Evolutionary conservation across 768 basidiomycete species (phyloP).

Genomic region (Mycena filopes): DNA sequence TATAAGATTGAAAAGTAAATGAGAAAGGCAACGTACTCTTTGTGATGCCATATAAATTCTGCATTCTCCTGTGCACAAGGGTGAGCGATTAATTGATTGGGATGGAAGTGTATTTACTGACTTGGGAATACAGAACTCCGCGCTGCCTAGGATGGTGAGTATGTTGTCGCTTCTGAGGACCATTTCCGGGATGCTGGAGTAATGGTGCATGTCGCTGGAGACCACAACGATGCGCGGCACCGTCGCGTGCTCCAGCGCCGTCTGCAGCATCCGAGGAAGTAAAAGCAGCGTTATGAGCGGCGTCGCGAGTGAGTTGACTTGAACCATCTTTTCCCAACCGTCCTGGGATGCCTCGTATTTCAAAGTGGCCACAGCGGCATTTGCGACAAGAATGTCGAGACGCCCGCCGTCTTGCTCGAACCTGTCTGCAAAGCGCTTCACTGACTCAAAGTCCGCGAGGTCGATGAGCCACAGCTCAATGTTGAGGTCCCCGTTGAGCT

Average conservation of each 20-base stretch:
- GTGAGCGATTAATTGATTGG: too few relatives aligned
- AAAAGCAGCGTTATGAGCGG: slow-evolving; percentile 44
- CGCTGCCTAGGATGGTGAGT: slow-evolving; percentile 33
- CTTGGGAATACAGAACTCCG: slow-evolving; percentile 35
- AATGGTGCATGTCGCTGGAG: slow-evolving; percentile 42
- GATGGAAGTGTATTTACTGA: not conserved
- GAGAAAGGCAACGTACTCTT: slow-evolving; percentile 13
- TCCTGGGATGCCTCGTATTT: slow-evolving; percentile 34
- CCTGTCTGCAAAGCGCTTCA: slow-evolving; percentile 44
- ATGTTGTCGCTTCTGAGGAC: slow-evolving; percentile 28
- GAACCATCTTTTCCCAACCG: slow-evolving; percentile 32
- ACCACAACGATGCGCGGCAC: slow-evolving; percentile 41
- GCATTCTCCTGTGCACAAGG: not conserved
- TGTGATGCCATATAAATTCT: not conserved
- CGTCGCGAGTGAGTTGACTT: slow-evolving; percentile 48
- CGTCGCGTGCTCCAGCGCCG: slow-evolving; percentile 30
- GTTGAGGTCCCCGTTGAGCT: slow-evolving; percentile 22
- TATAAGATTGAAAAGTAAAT: not conserved
- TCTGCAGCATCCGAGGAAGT: slow-evolving; percentile 41
- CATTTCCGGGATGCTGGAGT: slow-evolving; percentile 16
- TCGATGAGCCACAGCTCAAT: slow-evolving; percentile 50
- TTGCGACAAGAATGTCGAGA: slow-evolving; percentile 45
- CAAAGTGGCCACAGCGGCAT: slow-evolving; percentile 40
- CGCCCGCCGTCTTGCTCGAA: slow-evolving; percentile 36
- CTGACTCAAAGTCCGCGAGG: slow-evolving; percentile 43